phyloP scores from a whole-genome alignment of 2,329 filamentous ascomycete genomes.

The Aspergillus sergii region DNA sequence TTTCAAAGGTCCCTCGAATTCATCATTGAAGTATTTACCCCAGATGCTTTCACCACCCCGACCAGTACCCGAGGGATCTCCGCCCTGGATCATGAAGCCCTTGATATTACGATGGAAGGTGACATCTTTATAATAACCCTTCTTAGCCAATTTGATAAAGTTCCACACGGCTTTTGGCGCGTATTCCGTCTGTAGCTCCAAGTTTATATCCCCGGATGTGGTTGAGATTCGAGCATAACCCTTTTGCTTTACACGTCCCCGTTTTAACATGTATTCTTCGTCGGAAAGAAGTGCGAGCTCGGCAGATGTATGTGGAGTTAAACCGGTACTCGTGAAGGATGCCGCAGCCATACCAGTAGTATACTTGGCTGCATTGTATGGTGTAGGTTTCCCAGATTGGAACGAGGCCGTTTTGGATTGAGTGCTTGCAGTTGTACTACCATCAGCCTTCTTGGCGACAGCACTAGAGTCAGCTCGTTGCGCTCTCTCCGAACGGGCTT shows the following conservation, averaged over 20 bases:
- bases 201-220: constrained; percentile 77
- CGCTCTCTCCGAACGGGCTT: constrained; percentile 74
- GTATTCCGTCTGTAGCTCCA: constrained; percentile 88
- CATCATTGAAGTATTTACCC: constrained; percentile 92
- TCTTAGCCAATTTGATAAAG: constrained; percentile 83
- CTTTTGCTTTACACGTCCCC: constrained; percentile 82
- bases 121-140: constrained; percentile 84
- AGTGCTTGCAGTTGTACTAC: constrained; percentile 10
- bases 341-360: constrained; percentile 90
- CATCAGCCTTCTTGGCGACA: constrained; percentile 29
- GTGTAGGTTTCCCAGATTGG: constrained; percentile 44
- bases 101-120: constrained; percentile 91
- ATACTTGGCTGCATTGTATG: constrained; percentile 85
- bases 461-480: constrained; percentile 59
- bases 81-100: constrained; percentile 97
- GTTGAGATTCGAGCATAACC: constrained; percentile 92
- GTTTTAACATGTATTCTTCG: constrained; percentile 95
- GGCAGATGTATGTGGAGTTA: constrained; percentile 87
- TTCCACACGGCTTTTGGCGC: constrained; percentile 97
- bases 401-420: constrained; percentile 26
- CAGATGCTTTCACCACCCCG: constrained; percentile 88
- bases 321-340: constrained; percentile 90
- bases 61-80: constrained; percentile 90
- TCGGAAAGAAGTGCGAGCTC: constrained; percentile 85
- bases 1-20: constrained; percentile 85